Evolutionary conservation across 2,329 filamentous ascomycete genomes (phyloP).

Genomic region (Didymella exigua): DNA sequence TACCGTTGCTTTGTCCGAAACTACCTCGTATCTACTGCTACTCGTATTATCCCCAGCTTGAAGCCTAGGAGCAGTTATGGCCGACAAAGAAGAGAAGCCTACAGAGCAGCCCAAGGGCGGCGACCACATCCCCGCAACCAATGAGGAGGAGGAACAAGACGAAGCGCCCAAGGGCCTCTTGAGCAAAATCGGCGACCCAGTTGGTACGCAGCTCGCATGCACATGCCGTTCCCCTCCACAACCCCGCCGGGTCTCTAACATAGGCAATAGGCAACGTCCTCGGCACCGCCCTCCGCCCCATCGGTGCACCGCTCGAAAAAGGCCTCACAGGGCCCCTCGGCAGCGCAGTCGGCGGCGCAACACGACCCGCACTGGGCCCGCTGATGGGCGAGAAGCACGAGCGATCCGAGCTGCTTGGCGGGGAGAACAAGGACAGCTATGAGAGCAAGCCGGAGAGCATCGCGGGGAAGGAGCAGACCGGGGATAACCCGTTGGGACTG

Average conservation of each 20-base stretch:
- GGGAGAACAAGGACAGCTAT: conserved; percentile 49
- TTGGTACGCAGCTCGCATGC: conserved; percentile 30
- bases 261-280: conserved; percentile 45
- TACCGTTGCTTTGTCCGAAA: neutral
- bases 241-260: neutral
- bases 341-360: conserved; percentile 45
- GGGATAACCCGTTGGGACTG: conserved; percentile 48
- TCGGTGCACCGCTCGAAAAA: conserved; percentile 47
- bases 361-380: conserved; percentile 45
- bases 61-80: conserved; percentile 8
- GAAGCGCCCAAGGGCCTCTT: conserved; percentile 35
- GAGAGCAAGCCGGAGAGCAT: conserved; percentile 44
- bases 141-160: conserved; percentile 28
- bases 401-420: conserved; percentile 45
- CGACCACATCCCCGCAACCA: conserved; percentile 37
- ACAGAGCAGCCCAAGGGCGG: conserved; percentile 24
- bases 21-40: neutral
- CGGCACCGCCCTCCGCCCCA: conserved; percentile 45
- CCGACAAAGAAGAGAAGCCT: conserved; percentile 19
- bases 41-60: too few relatives aligned
- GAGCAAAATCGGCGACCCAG: conserved; percentile 39
- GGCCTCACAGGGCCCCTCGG: conserved; percentile 46
- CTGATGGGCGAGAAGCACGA: conserved; percentile 45
- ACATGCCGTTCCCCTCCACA: neutral
- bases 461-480: conserved; percentile 49